Conservation (phyloP, 495 filamentous ascomycete species). For the Pseudoneurospora amorphoporcata region DNA sequence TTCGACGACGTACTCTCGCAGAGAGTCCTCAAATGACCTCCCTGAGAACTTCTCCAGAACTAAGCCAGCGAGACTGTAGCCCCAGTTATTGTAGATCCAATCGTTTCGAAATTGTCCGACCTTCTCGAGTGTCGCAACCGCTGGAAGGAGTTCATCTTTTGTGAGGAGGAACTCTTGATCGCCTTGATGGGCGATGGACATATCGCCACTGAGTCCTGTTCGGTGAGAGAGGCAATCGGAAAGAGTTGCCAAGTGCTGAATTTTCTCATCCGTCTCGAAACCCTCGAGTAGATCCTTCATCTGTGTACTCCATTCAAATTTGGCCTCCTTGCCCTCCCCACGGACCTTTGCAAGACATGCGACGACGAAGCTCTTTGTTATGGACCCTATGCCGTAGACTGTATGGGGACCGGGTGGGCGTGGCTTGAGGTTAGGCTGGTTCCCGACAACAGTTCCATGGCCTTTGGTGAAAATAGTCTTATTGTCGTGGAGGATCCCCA, state of each 20-base stretch:
- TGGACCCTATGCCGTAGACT: slow-evolving; percentile 4
- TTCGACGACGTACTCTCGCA: slow-evolving; percentile 3
- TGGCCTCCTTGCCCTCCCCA: not conserved
- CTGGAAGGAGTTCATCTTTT: not conserved
- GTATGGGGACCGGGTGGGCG: not conserved
- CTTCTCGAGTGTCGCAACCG: not conserved
- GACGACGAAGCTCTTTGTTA: slow-evolving; percentile 4
- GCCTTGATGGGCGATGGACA: not conserved
- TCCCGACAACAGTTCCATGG: not conserved
- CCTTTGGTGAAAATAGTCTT: not conserved
- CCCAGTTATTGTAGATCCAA: slow-evolving; percentile 18
- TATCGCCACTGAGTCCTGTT: slow-evolving; percentile 1
- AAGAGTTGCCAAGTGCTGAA: not conserved
- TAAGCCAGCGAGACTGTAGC: slow-evolving; percentile 14
- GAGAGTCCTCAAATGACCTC: slow-evolving; percentile 1
- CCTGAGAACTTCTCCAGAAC: slow-evolving; percentile 14
- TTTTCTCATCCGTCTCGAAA: not conserved
- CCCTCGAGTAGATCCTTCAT: slow-evolving; percentile 4
- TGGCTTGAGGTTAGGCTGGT: not conserved
- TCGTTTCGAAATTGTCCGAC: not conserved
- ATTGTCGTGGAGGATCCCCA: not conserved
- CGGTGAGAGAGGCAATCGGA: slow-evolving; percentile 6
- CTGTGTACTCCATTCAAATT: not conserved
- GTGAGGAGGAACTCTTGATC: not conserved
- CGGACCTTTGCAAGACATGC: not conserved